Evolutionary conservation across 169 alveolate genomes (phyloP).

Genomic region (Plasmodium cynomolgi): DNA sequence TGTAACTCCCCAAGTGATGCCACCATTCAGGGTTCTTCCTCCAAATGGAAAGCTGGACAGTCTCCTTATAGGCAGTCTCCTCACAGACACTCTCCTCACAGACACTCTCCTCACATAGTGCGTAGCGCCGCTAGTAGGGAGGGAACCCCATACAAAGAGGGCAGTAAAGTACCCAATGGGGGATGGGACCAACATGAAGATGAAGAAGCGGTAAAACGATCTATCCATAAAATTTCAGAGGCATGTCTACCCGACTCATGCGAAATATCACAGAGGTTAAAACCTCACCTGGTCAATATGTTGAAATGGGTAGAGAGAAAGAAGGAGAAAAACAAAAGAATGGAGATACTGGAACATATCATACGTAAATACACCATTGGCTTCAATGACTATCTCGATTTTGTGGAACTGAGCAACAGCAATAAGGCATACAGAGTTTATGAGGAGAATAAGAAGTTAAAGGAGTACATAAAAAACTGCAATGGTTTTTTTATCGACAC

Average conservation of each 20-base stretch:
- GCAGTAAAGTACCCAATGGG: not conserved
- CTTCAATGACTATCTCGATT: conserved; percentile 41
- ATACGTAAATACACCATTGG: conserved; percentile 31
- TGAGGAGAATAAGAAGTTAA: conserved; percentile 58
- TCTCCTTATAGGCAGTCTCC: too few species aligned
- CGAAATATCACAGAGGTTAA: not conserved
- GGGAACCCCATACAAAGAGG: not conserved
- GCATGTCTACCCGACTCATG: not conserved
- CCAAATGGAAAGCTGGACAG: not conserved
- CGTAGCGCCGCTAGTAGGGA: not conserved
- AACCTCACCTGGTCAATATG: not conserved
- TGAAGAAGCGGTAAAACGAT: not conserved
- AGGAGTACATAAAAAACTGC: conserved; percentile 43
- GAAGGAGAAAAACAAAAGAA: not conserved
- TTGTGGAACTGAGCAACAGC: conserved; percentile 14
- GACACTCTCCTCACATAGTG: not conserved
- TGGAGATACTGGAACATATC: conserved; percentile 12
- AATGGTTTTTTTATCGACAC: conserved; percentile 23
- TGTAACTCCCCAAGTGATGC: not conserved
- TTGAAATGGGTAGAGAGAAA: not conserved
- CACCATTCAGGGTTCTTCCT: not conserved
- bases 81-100: too few species aligned
- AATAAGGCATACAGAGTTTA: conserved; percentile 31
- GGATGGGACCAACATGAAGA: not conserved
- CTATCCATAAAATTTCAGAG: not conserved